Base-by-base conservation (phyloP, 352 stramenopile species). In the Globisporangium paroecandrum region DNA sequence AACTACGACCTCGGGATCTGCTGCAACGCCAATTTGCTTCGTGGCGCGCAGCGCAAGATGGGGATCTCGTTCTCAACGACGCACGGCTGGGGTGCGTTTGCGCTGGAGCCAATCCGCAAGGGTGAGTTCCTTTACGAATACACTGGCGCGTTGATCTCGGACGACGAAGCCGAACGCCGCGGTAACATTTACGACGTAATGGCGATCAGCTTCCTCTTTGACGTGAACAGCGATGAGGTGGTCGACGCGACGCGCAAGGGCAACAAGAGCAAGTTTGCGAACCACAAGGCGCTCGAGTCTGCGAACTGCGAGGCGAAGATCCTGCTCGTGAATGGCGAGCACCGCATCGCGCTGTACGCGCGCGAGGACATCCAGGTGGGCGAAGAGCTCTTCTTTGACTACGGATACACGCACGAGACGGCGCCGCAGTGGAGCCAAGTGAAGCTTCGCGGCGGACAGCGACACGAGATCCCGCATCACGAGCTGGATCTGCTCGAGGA, bases 241-340 rank as follows among this genome's bases (percentile, higher is more conserved):
- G 81, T 99, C 34, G 96, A 99, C 72, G 94, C 95, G 1, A 88
- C 88, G 36, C 83, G 87, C 27, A 94, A 97, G 70, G 96, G 97
- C 20, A 98, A 98, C 77, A 98, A 98, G 73, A 91, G 86, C 47
- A 92, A 96, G 64, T 98, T 97, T 76, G 86, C 90, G 1, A 97
- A 98, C 67, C 93, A 98, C 64, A 74, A 70, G 12, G 69, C 76
- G 55, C 71, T 73, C 56, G 73, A 75, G 22, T 62, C 67, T 5
- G 79, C 89, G 13, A 98, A 98, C 63, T 85, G 91, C 49, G 77
- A 91, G 59, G 83, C 94, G 6, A 88, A 85, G 60, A 93, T 97
- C 62, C 71, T 97, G 20, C 62, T 76, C 9, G 89, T 97, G 0
- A 91, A 97, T 55, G 94, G 94, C 20, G 91, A 98, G 62, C 78